Base-by-base conservation (phyloP, 805 yeast genomes). In the Candida maris region DNA sequence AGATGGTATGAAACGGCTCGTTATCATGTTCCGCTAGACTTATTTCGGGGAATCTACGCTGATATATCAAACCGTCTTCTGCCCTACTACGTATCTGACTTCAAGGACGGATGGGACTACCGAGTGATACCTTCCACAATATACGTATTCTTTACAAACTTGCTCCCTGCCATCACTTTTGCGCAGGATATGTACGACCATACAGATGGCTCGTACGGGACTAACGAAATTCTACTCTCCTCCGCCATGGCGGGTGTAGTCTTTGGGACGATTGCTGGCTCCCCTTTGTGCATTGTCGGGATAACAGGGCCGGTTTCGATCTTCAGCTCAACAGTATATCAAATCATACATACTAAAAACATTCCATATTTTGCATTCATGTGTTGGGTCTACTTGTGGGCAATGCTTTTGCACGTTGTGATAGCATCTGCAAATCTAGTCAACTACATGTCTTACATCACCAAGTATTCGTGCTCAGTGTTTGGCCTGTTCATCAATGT, bases 121-220 rank as follows among this genome's bases (percentile, higher is more conserved):
- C 62, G 98, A 51, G 94, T 89, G 10, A 67, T 91, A 2, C 98
- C 98, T 0, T 69, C 95, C 0, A 79, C 87, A 1, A 63, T 84
- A 2, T 87, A 75, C 56, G 83, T 93, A 10, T 91, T 83, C 59
- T 88, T 93, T 68, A 88, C 95, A 28, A 91, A 93, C 57, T 56
- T 91, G 30, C 67, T 91, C 25, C 97, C 97, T 2, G 97, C 97
- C 0, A 72, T 91, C 27, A 96, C 97, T 0, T 91, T 91, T 68
- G 95, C 97, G 0, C 96, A 87, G 54, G 97, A 91, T 56, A 84
- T 91, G 96, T 89, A 88, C 59, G 96, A 89, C 58, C 80, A 86
- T 43, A 91, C 98, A 0, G 64, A 83, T 32, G 79, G 84, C 46
- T 72, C 89, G 9, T 91, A 87, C 52, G 98, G 98, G 3, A 83